Evolutionary conservation across 2,329 filamentous ascomycete species (phyloP), one percentile per base, ranked within the genome.

Genomic region (Penicillium psychrosexuale): DNA sequence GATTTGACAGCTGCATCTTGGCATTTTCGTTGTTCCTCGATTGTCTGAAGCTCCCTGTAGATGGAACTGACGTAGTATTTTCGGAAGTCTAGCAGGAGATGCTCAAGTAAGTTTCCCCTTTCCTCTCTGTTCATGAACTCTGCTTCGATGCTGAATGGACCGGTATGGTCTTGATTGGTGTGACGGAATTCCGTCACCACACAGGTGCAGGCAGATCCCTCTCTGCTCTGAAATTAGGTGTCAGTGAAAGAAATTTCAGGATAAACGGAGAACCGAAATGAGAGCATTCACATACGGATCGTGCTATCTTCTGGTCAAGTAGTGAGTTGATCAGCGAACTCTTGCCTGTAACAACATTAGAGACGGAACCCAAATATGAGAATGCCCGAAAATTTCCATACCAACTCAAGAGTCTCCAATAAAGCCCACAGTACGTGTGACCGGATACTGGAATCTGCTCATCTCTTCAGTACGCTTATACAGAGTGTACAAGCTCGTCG

Each of bases 321-420:
- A 60, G 46, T n/a, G 40, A 60, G 9, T 60, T 60, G n/a, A 60
- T 58, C 4, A 60, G 17, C 40, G 58, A 60, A 33, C 58, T 60
- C 28, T 60, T 60, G 15, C 55, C 57, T 59, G 22, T 37, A 33
- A 33, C 4, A 45, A 34, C n/a, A n/a, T 45, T n/a, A 45, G 43
- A 31, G n/a, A 45, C 3, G n/a, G 28, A 45, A 31, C 15, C 15
- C 5, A 45, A 45, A 5, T 8, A 22, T 19, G 13, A 47, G 11
- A 24, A 33, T 36, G 13, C 13, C 9, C 1, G 8, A 45, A 13
- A 22, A 36, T 8, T 33, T 30, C n/a, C 17, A 33, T 53, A 61
- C 60, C 58, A 9, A 58, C 47, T 38, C 60, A 56, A 3, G 59
- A 62, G 46, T 62, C 57, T 1, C 56, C 51, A 27, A 61, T 63